Evolutionary conservation across 148 eudicot genomes (phyloP).

Genomic region (Pharnaceum exiguum): DNA sequence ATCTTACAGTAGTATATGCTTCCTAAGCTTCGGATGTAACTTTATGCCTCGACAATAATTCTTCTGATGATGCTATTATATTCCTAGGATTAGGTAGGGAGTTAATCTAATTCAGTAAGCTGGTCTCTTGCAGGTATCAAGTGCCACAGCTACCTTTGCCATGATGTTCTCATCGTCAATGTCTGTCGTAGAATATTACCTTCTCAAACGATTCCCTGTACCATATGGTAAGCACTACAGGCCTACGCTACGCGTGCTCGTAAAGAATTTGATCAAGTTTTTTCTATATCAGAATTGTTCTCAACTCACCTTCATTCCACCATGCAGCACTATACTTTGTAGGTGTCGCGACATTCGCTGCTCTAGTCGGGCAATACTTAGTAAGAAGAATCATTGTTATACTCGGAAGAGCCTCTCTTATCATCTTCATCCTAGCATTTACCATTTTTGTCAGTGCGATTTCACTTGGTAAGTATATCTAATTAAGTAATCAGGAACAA

Average conservation of each 20-base stretch:
- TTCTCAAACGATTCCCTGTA: slow-evolving; percentile 57
- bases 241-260: no score
- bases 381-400: slow-evolving; percentile 45
- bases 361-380: slow-evolving; percentile 51
- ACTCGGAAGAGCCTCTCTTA: slow-evolving; percentile 60
- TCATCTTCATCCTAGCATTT: slow-evolving; percentile 60
- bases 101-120: no score
- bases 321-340: slow-evolving; percentile 55
- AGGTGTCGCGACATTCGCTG: slow-evolving; percentile 51
- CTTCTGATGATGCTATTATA: no score
- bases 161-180: slow-evolving; percentile 69
- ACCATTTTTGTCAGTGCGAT: slow-evolving; percentile 59
- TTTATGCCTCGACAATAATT: no score
- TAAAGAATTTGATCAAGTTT: no score
- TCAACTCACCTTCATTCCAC: background rate
- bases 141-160: slow-evolving; percentile 70
- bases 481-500: background rate
- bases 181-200: slow-evolving; percentile 68
- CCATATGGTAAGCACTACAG: slow-evolving; percentile 52
- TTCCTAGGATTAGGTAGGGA: no score
- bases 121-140: slow-evolving; percentile 44
- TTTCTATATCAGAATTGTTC: no score
- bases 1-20: no score
- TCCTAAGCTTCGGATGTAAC: no score
- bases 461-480: slow-evolving; percentile 43